Evolutionary conservation across 148 eudicot species (phyloP), one percentile per base, ranked within the genome.

Genomic region (Rhododendron henanense): DNA sequence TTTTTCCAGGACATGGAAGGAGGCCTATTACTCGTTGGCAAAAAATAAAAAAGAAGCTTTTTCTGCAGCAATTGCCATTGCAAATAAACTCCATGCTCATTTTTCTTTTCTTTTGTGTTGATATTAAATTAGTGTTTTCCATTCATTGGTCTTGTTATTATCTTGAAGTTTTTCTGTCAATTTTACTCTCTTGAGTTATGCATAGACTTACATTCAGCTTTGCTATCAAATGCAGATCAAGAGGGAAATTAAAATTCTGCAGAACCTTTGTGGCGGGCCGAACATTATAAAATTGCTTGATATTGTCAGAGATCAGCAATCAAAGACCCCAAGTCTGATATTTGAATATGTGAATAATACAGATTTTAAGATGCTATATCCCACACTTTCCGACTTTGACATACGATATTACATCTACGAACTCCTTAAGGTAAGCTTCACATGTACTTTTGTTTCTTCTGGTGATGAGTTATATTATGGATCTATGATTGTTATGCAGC

Each of bases 161-260:
- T 50, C 50, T 13, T n/a, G 35, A 47, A 13, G 61, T 13, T 50
- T 28, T 28, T 7, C 6, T 15, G 9, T 79, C 10, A 45, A 55
- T 55, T 50, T 48, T 50, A n/a, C 19, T 28, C 44, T 57, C 1
- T 33, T 21, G 3, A 4, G 53, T 13, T n/a, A 23, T 8, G 82
- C 18, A 25, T 37, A 65, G 35, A 84, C 82, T 83, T 78, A 31
- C 57, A 33, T 59, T 76, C 14, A 65, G 18, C 21, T 84, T 25
- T 81, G 81, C 65, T 78, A 28, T 86, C 55, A 50, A 81, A 74
- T 90, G 90, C 95, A 96, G 99, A 96, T 96, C 90, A 96, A 94
- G 93, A 93, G 99, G 92, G 99, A 96, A 89, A 94, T 94, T n/a
- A 96, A 96, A 85, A 96, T 96, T 85, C 88, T 96, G 86, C 99